Conservation (phyloP, 805 yeast species). For the Starmerella tilneyi region DNA sequence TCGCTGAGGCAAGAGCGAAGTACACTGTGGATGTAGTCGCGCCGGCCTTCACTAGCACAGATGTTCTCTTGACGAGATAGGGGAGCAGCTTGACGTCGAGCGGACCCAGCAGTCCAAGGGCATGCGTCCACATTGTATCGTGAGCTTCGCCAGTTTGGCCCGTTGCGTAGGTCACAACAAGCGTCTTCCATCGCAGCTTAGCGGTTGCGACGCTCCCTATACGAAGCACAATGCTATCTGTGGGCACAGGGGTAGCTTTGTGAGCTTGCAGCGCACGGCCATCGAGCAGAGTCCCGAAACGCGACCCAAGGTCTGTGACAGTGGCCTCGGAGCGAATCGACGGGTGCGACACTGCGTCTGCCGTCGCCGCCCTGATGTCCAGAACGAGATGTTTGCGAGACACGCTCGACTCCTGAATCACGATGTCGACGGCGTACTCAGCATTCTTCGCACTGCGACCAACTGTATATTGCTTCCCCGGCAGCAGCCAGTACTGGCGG, state of each 20-base stretch:
- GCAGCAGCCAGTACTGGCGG: conserved; percentile 26
- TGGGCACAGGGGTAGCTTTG: background rate
- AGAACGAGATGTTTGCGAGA: conserved; percentile 26
- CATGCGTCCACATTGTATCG: conserved; percentile 17
- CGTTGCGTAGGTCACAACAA: conserved; percentile 25
- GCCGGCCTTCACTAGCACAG: conserved; percentile 26
- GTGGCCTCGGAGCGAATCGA: conserved; percentile 18
- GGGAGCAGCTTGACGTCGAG: conserved; percentile 29
- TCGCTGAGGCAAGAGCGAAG: conserved; percentile 29
- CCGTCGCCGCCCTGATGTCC: conserved; percentile 13
- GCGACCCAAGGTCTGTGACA: conserved; percentile 25
- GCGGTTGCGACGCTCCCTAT: conserved; percentile 25
- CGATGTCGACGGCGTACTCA: conserved; percentile 10
- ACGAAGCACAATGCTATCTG: conserved; percentile 10
- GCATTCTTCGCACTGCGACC: conserved; percentile 23
- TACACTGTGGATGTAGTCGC: conserved; percentile 28
- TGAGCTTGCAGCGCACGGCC: conserved; percentile 1
- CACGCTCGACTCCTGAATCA: conserved; percentile 23
- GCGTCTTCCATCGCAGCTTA: conserved; percentile 25
- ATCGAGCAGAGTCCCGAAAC: conserved; percentile 25
- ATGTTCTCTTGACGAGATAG: conserved; percentile 25
- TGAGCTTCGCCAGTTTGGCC: conserved; percentile 19
- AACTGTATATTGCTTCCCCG: conserved; percentile 22
- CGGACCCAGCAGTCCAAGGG: conserved; percentile 20
- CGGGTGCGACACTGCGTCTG: conserved; percentile 18